Percentiles rank a stretch among this genome's conserved stretches.
Conservation (phyloP, 2,329 filamentous ascomycete genomes). For the Bipolaris zeicola region DNA sequence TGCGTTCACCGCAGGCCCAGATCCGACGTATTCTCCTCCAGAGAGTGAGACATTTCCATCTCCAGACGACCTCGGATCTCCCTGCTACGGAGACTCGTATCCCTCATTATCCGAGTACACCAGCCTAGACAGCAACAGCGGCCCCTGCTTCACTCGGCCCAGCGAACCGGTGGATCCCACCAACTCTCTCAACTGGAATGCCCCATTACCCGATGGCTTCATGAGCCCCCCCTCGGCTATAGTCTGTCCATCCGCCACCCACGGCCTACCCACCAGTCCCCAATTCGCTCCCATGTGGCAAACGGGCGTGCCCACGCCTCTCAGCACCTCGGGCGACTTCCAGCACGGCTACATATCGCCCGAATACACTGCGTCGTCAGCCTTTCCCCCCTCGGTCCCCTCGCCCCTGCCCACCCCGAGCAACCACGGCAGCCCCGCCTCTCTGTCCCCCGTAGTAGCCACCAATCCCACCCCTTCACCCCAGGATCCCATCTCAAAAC, state of each 20-base stretch:
- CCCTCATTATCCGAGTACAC: slow-evolving; percentile 1
- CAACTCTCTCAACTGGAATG: slow-evolving; percentile 3
- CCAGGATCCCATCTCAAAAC: slow-evolving; percentile 3
- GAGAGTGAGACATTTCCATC: slow-evolving; percentile 13
- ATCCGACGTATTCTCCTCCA: slow-evolving; percentile 10
- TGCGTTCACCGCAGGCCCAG: slow-evolving; percentile 2
- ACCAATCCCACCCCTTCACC: neutral
- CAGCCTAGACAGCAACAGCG: neutral
- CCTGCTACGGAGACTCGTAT: slow-evolving; percentile 9
- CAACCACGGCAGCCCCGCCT: slow-evolving; percentile 5
- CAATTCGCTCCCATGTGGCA: slow-evolving; percentile 7
- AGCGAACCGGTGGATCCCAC: slow-evolving; percentile 1
- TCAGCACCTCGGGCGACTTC: slow-evolving; percentile 6
- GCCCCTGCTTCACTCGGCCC: slow-evolving; percentile 4
- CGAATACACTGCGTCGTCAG: neutral
- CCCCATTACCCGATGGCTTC: slow-evolving; percentile 7
- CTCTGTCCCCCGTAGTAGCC: neutral
- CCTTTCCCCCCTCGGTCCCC: slow-evolving; percentile 5
- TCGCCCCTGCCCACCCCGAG: slow-evolving; percentile 10
- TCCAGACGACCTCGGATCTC: slow-evolving; percentile 7
- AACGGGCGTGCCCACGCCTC: slow-evolving; percentile 3
- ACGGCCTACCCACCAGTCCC: neutral
- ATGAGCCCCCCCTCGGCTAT: neutral
- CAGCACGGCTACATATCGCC: slow-evolving; percentile 6
- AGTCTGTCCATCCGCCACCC: neutral